phyloP scores from a whole-genome alignment of 1,284 basidiomycete species.

The Cutaneotrichosporon sp. region DNA sequence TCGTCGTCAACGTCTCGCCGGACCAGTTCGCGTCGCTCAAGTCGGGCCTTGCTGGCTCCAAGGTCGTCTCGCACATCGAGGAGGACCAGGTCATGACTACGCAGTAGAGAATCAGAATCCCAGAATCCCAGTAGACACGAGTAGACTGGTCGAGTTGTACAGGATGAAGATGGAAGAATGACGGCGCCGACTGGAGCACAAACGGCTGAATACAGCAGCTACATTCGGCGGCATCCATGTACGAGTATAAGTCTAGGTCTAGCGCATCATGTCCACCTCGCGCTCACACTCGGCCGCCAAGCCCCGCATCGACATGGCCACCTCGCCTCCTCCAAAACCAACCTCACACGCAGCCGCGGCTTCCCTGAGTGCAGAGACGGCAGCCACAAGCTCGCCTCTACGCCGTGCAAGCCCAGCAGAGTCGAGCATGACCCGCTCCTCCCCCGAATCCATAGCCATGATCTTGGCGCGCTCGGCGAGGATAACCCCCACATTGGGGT shows the following conservation, averaged over 20 bases:
- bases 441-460: constrained; percentile 53
- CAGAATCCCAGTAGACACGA: neutral
- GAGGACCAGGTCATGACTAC: constrained; percentile 2
- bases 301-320: constrained; percentile 4
- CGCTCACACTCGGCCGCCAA: constrained; percentile 6
- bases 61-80: constrained; percentile 37
- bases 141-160: neutral
- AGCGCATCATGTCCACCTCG: constrained; percentile 20
- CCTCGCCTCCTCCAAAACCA: constrained; percentile 48
- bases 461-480: constrained; percentile 78
- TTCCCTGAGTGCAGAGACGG: constrained; percentile 62
- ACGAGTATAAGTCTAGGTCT: neutral
- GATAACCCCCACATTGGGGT: constrained; percentile 74
- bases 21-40: constrained; percentile 36
- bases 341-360: constrained; percentile 55
- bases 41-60: constrained; percentile 28
- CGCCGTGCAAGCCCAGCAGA: neutral
- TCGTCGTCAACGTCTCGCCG: constrained; percentile 33
- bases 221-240: no score
- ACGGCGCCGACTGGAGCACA: neutral
- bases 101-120: neutral
- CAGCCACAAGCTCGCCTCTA: constrained; percentile 57
- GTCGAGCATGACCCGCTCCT: neutral
- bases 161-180: neutral
- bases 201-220: no score